phyloP scores from a whole-genome alignment of 352 stramenopile genomes.

The Pythium coloratum region DNA sequence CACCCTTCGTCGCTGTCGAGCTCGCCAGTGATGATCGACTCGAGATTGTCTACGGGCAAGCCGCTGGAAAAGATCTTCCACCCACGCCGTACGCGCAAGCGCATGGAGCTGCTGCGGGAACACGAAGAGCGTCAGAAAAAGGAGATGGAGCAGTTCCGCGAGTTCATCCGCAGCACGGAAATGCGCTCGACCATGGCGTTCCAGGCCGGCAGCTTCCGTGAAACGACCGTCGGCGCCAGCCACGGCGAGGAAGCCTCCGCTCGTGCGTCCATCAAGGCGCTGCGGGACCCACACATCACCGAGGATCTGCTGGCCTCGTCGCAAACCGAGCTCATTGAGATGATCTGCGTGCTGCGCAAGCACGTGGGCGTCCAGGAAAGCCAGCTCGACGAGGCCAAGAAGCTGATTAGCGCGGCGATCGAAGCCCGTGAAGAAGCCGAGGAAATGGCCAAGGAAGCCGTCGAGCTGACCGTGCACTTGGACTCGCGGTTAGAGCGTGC shows the following conservation, averaged over 20 bases:
- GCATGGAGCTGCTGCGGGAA: conserved; percentile 63
- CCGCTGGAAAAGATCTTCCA: conserved; percentile 80
- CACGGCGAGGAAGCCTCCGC: conserved; percentile 6
- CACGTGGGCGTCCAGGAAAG: conserved; percentile 70
- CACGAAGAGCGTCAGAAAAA: conserved; percentile 74
- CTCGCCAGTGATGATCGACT: conserved; percentile 14
- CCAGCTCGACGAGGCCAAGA: conserved; percentile 75
- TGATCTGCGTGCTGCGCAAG: conserved; percentile 68
- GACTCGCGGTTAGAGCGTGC: conserved; percentile 72
- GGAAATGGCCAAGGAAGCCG: conserved; percentile 65
- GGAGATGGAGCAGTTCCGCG: conserved; percentile 88
- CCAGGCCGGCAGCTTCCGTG: background rate
- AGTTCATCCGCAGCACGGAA: conserved; percentile 77
- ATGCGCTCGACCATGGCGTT: conserved; percentile 30
- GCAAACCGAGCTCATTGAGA: conserved; percentile 63
- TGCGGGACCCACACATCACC: conserved; percentile 52
- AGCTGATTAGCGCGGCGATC: conserved; percentile 70
- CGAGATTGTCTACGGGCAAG: conserved; percentile 34
- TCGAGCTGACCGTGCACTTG: conserved; percentile 68
- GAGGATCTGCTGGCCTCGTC: conserved; percentile 51
- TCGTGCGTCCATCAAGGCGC: conserved; percentile 38
- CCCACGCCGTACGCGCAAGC: conserved; percentile 60
- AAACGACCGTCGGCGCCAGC: background rate
- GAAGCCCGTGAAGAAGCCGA: conserved; percentile 77
- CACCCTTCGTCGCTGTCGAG: conserved; percentile 15